A percentile compares a stretch with the other conserved stretches of the same genome.
Evolutionary conservation across 305 asterid species (phyloP).

Genomic region (Salvia sclarea): DNA sequence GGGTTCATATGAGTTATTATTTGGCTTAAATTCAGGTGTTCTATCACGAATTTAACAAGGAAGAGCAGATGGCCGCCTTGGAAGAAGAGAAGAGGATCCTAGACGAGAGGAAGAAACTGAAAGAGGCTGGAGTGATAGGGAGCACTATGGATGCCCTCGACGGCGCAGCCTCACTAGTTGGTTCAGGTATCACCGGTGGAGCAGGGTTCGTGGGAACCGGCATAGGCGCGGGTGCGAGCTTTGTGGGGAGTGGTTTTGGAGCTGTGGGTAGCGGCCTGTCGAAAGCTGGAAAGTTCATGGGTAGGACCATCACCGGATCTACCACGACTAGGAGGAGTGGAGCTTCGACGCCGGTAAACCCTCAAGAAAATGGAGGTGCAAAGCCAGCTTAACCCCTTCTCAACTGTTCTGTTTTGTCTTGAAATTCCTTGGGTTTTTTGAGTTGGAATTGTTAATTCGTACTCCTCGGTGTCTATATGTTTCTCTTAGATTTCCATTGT

Average conservation of each 20-base stretch:
- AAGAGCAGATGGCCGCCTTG: slow-evolving; percentile 80
- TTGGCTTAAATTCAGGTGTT: slow-evolving; percentile 52
- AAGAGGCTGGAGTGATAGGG: slow-evolving; percentile 83
- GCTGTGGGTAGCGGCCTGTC: slow-evolving; percentile 78
- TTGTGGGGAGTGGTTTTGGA: slow-evolving; percentile 69
- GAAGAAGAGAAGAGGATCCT: slow-evolving; percentile 81
- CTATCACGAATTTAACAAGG: slow-evolving; percentile 79
- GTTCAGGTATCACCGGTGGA: slow-evolving; percentile 74
- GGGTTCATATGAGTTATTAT: neutral
- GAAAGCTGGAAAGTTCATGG: slow-evolving; percentile 93
- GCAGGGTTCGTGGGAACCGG: slow-evolving; percentile 75
- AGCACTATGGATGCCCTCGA: slow-evolving; percentile 99
- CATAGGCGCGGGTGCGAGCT: slow-evolving; percentile 55
- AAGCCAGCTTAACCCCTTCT: slow-evolving; percentile 49
- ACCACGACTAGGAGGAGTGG: slow-evolving; percentile 63
- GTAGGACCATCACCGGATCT: slow-evolving; percentile 73
- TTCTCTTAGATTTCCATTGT: neutral
- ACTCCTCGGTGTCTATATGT: slow-evolving; percentile 9
- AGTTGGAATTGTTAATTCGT: slow-evolving; percentile 23
- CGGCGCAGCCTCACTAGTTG: slow-evolving; percentile 72
- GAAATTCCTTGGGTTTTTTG: neutral
- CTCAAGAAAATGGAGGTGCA: slow-evolving; percentile 78
- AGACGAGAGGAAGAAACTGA: slow-evolving; percentile 85
- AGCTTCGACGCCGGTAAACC: slow-evolving; percentile 64
- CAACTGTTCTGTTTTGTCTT: slow-evolving; percentile 24